phyloP scores from a whole-genome alignment of 176 grass and related monocot genomes.

The Aegilops bicornis region DNA sequence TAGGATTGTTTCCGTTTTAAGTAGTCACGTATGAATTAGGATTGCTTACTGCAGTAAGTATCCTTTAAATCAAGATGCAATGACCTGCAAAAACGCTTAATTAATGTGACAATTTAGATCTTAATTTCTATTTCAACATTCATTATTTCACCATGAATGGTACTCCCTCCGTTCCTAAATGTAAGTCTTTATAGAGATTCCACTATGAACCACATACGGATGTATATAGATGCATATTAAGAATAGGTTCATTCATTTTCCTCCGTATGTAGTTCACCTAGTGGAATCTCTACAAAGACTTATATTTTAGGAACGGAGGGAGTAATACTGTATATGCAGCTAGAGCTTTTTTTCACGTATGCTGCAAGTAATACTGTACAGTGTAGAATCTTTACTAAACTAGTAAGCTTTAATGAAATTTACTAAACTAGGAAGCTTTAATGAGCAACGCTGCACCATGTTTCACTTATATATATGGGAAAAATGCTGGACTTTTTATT shows the following conservation, averaged over 20 bases:
- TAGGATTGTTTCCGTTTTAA: background rate
- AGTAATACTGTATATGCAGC: background rate
- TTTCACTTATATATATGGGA: background rate
- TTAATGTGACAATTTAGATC: background rate
- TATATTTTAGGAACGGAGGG: no score
- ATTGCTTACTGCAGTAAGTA: background rate
- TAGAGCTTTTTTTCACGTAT: no score
- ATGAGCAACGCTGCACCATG: background rate
- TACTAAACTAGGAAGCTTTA: background rate
- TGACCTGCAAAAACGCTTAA: background rate
- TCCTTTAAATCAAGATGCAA: background rate
- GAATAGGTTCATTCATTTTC: no score
- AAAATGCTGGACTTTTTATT: no score
- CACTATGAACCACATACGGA: no score
- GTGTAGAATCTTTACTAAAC: background rate
- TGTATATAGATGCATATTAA: no score
- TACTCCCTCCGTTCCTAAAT: no score
- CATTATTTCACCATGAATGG: background rate
- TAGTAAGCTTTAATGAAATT: background rate
- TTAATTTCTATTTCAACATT: background rate
- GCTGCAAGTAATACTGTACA: background rate
- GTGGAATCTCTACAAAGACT: no score
- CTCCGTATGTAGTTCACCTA: no score
- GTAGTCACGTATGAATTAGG: background rate
- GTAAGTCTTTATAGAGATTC: no score